Conservation (phyloP, 2,329 filamentous ascomycete genomes). For the Ambrosiella xylebori region DNA sequence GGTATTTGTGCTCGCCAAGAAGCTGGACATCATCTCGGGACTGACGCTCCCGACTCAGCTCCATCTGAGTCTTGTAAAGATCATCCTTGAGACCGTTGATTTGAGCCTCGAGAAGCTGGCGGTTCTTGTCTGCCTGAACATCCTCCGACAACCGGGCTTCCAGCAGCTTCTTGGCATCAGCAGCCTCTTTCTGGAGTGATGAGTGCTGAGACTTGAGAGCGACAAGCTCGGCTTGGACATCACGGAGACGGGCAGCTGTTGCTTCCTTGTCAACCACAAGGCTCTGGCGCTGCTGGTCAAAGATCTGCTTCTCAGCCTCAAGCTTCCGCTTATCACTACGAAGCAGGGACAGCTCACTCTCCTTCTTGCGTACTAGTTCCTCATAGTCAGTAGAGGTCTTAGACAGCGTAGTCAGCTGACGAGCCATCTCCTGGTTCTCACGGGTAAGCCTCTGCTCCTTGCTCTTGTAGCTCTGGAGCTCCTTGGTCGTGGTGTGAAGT, state of each 20-base stretch:
- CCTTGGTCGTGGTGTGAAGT: conserved; percentile 58
- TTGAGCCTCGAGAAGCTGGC: conserved; percentile 70
- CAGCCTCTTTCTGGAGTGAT: conserved; percentile 73
- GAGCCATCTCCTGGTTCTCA: conserved; percentile 68
- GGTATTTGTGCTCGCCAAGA: conserved; percentile 74
- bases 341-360: conserved; percentile 76
- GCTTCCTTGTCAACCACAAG: conserved; percentile 64
- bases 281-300: conserved; percentile 61
- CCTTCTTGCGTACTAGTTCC: conserved; percentile 80
- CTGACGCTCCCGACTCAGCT: conserved; percentile 79
- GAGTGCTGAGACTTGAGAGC: conserved; percentile 70
- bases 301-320: conserved; percentile 59
- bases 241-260: conserved; percentile 56
- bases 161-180: conserved; percentile 71
- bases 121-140: conserved; percentile 63
- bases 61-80: conserved; percentile 68
- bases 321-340: conserved; percentile 71
- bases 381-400: conserved; percentile 90
- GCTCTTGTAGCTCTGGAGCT: conserved; percentile 54
- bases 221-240: conserved; percentile 75
- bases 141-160: conserved; percentile 83
- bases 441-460: conserved; percentile 60
- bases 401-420: conserved; percentile 73
- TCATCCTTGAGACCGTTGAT: conserved; percentile 75
- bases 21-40: conserved; percentile 87